phyloP scores from a whole-genome alignment of 2,329 filamentous ascomycete genomes.

The Graphium sp. region DNA sequence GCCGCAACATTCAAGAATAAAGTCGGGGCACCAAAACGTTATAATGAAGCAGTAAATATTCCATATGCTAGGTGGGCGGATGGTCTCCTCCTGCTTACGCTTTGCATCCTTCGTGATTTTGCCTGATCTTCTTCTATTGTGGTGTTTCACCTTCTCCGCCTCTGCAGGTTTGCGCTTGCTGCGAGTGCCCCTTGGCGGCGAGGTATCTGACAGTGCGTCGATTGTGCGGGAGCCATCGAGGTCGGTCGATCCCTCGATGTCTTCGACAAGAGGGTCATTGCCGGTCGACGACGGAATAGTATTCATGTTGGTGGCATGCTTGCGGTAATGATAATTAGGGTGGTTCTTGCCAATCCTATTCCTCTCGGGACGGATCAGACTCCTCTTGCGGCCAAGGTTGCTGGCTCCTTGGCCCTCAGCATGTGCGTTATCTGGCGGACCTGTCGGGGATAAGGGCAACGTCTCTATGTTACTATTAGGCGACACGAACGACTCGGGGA shows the following conservation, averaged over 20 bases:
- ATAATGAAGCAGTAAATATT: slow-evolving; percentile 87
- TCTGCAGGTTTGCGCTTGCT: slow-evolving; percentile 15
- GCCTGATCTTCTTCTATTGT: slow-evolving; percentile 28
- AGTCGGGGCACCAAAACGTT: slow-evolving; percentile 88
- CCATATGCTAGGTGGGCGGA: slow-evolving; percentile 77
- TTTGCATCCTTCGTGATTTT: slow-evolving; percentile 45
- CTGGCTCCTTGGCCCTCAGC: slow-evolving; percentile 9
- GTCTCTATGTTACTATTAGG: slow-evolving; percentile 39
- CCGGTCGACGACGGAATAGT: slow-evolving; percentile 83
- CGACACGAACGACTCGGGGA: slow-evolving; percentile 37
- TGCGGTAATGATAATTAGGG: slow-evolving; percentile 88
- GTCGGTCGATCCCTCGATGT: slow-evolving; percentile 49
- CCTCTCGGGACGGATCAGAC: slow-evolving; percentile 77
- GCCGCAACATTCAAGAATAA: slow-evolving; percentile 70
- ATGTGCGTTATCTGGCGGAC: slow-evolving; percentile 10
- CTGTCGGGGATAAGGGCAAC: slow-evolving; percentile 32
- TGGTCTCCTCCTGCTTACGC: slow-evolving; percentile 39
- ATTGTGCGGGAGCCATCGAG: slow-evolving; percentile 27
- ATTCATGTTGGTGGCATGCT: slow-evolving; percentile 87
- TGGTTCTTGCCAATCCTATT: slow-evolving; percentile 73
- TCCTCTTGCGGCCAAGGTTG: slow-evolving; percentile 55
- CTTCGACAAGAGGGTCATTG: slow-evolving; percentile 74
- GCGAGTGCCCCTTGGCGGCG: slow-evolving; percentile 16
- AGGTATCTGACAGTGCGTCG: slow-evolving; percentile 26
- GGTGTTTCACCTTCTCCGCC: slow-evolving; percentile 16